These are phyloP conservation scores for Podospora didyma DNA, from an alignment of 495 filamentous ascomycete genomes.

Conservation along the genomic window DNA sequence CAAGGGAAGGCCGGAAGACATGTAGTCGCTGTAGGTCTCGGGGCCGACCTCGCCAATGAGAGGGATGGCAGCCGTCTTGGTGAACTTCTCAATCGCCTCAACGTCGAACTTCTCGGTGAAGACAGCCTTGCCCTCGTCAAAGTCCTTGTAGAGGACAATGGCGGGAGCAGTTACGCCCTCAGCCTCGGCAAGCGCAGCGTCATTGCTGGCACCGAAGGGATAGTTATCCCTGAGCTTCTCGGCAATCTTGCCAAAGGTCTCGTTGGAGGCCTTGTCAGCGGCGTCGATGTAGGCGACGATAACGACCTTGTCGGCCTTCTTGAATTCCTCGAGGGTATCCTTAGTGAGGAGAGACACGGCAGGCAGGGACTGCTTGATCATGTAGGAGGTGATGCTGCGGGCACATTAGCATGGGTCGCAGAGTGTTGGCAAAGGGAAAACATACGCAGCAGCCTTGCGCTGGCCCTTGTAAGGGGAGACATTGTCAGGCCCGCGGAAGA, in stretches of 20 bases:
- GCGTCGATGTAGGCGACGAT: slow-evolving; percentile 81
- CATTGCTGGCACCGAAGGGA: slow-evolving; percentile 83
- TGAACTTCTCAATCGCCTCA: slow-evolving; percentile 73
- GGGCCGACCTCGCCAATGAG: slow-evolving; percentile 96
- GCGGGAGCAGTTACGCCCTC: slow-evolving; percentile 85
- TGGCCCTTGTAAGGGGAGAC: slow-evolving; percentile 79
- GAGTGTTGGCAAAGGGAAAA: neutral
- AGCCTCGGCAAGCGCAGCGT: slow-evolving; percentile 78
- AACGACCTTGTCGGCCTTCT: slow-evolving; percentile 96
- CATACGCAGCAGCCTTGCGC: slow-evolving; percentile 86
- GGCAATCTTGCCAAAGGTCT: slow-evolving; percentile 74
- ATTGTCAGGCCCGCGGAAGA: slow-evolving; percentile 92
- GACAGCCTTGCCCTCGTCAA: slow-evolving; percentile 90
- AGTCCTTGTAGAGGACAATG: slow-evolving; percentile 94
- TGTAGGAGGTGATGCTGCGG: slow-evolving; percentile 88
- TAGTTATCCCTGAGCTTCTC: slow-evolving; percentile 84
- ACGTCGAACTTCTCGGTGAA: slow-evolving; percentile 76
- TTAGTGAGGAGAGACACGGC: slow-evolving; percentile 78
- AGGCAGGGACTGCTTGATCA: slow-evolving; percentile 96
- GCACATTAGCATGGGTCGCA: slow-evolving; percentile 26
- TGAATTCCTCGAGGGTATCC: slow-evolving; percentile 88
- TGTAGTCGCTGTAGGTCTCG: slow-evolving; percentile 96
- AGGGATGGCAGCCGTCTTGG: slow-evolving; percentile 79
- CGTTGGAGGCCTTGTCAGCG: slow-evolving; percentile 80
- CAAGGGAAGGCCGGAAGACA: slow-evolving; percentile 88